Percentiles rank a stretch among this genome's conserved stretches.
Evolutionary conservation across 148 eudicot genomes (phyloP).

Genomic region (Nepenthes mirabilis): DNA sequence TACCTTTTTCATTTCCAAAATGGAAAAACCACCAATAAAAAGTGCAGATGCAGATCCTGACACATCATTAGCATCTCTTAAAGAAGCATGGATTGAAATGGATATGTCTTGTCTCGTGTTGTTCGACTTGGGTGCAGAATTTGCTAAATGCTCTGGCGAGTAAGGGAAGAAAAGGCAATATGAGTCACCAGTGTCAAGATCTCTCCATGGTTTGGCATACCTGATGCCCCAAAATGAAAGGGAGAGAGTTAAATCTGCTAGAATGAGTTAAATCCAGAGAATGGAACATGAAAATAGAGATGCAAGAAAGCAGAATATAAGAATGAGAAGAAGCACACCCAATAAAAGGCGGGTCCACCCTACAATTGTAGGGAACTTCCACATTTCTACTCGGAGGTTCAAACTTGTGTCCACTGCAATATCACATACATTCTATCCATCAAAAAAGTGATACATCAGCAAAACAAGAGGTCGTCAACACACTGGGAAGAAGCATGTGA

Average conservation of each 20-base stretch:
- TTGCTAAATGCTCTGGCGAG: slow-evolving; percentile 60
- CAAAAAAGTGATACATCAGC: background rate
- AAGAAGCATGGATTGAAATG: slow-evolving; percentile 38
- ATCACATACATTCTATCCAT: slow-evolving; percentile 1
- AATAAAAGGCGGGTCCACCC: slow-evolving; percentile 58
- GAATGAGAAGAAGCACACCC: slow-evolving; percentile 33
- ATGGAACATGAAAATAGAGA: background rate
- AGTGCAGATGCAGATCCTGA: slow-evolving; percentile 69
- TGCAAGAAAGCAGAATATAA: background rate
- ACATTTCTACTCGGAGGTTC: slow-evolving; percentile 22
- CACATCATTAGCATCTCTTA: slow-evolving; percentile 31
- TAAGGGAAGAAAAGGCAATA: slow-evolving; percentile 78
- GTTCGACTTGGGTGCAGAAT: slow-evolving; percentile 21
- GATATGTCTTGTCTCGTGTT: slow-evolving; percentile 27
- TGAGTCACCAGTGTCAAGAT: slow-evolving; percentile 44
- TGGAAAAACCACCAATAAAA: slow-evolving; percentile 62
- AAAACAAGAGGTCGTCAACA: too few species aligned
- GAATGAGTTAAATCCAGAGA: too few species aligned
- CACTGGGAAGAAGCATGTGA: too few species aligned
- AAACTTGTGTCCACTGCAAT: slow-evolving; percentile 14
- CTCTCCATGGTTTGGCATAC: slow-evolving; percentile 58
- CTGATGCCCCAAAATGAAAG: slow-evolving; percentile 18
- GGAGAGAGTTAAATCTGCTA: background rate
- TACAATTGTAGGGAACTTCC: slow-evolving; percentile 46
- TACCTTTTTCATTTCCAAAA: slow-evolving; percentile 49